phyloP scores from a whole-genome alignment of 2,329 filamentous ascomycete species.

The Lecanosticta acicola region DNA sequence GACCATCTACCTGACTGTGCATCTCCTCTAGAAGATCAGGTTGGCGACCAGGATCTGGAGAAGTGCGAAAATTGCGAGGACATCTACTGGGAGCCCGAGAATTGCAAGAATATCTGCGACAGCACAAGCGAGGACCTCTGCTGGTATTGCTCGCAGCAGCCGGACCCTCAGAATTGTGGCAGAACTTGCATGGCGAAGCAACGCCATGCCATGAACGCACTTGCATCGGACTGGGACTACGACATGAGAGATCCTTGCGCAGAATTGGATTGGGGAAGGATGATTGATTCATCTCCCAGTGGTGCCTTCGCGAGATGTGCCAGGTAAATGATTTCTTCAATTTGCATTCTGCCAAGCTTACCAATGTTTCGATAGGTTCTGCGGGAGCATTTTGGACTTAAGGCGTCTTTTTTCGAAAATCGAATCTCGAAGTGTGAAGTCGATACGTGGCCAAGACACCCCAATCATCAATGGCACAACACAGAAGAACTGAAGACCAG shows the following conservation, averaged over 20 bases:
- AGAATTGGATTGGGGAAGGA: conserved; percentile 9
- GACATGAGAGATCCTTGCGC: neutral
- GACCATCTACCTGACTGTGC: conserved; percentile 2
- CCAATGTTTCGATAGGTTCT: conserved; percentile 10
- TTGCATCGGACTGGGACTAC: neutral
- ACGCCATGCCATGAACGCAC: neutral
- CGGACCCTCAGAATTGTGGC: conserved; percentile 3
- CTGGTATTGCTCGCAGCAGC: conserved; percentile 1
- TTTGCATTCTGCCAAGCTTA: neutral
- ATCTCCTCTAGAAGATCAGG: too few species aligned
- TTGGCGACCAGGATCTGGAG: too few species aligned
- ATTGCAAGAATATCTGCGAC: conserved; percentile 1
- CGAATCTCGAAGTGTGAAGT: neutral
- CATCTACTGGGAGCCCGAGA: neutral
- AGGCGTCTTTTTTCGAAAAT: conserved; percentile 11
- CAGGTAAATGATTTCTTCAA: conserved; percentile 6
- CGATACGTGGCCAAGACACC: conserved; percentile 10
- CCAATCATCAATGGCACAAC: conserved; percentile 10
- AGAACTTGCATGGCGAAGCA: conserved; percentile 4
- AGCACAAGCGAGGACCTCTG: neutral
- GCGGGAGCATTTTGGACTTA: conserved; percentile 15
- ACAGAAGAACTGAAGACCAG: conserved; percentile 12
- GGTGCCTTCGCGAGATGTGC: conserved; percentile 12
- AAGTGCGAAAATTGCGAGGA: neutral
- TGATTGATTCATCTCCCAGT: conserved; percentile 3